Conservation (phyloP, 768 basidiomycete genomes). For the Rhodocollybia butyracea region DNA sequence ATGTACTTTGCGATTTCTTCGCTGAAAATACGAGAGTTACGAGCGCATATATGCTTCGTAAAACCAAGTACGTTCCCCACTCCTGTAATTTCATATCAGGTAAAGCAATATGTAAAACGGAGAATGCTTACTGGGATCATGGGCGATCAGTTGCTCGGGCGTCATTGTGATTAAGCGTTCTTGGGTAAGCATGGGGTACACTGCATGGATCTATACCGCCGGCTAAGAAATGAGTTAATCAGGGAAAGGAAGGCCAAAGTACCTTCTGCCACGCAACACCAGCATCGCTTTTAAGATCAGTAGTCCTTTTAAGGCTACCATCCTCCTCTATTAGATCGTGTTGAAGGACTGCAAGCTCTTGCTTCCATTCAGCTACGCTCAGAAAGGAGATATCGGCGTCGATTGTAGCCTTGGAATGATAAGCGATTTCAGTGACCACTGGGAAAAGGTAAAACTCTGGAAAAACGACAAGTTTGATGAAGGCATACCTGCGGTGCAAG, state of each 20-base stretch:
- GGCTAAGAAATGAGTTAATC: not conserved
- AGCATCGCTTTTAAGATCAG: slow-evolving; percentile 55
- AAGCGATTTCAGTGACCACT: slow-evolving; percentile 59
- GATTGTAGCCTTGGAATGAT: slow-evolving; percentile 52
- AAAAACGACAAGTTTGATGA: not conserved
- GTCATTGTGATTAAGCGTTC: slow-evolving; percentile 48
- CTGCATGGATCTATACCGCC: slow-evolving; percentile 54
- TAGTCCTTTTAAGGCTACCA: slow-evolving; percentile 47
- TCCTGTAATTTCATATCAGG: slow-evolving; percentile 23
- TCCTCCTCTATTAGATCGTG: slow-evolving; percentile 60
- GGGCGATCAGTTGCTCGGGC: slow-evolving; percentile 46
- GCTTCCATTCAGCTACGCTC: slow-evolving; percentile 51
- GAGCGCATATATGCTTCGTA: slow-evolving; percentile 48
- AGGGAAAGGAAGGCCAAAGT: not conserved
- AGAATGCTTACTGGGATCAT: slow-evolving; percentile 39
- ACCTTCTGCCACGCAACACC: slow-evolving; percentile 65
- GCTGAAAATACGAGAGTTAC: slow-evolving; percentile 48
- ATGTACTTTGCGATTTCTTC: slow-evolving; percentile 61
- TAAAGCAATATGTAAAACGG: not conserved
- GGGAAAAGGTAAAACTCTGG: not conserved
- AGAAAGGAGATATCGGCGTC: slow-evolving; percentile 61
- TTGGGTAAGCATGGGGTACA: slow-evolving; percentile 50
- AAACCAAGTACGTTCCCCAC: slow-evolving; percentile 47
- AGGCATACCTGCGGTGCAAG: slow-evolving; percentile 46
- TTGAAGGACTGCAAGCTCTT: slow-evolving; percentile 51